A percentile compares a stretch with the other conserved stretches of the same genome.
These are phyloP conservation scores for Spizellomyces sp. DNA, from an alignment of 192 early-diverging fungal genomes.

Conservation along the genomic window DNA sequence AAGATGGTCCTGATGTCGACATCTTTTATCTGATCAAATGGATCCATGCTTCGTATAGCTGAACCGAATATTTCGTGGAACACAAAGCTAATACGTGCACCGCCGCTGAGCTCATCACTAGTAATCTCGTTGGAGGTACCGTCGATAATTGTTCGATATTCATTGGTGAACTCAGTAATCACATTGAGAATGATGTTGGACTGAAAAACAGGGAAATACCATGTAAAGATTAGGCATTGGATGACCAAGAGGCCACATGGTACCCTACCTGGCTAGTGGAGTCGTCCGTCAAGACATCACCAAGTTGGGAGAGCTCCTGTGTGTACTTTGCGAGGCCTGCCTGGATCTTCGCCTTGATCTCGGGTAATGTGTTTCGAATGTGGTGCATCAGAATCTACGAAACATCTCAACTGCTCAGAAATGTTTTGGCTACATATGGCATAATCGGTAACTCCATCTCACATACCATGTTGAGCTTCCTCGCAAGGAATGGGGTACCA, in stretches of 20 bases:
- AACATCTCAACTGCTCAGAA: not conserved
- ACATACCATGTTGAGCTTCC: conserved; percentile 91
- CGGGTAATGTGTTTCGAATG: conserved; percentile 95
- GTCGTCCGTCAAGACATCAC: conserved; percentile 87
- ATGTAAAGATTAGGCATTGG: no score
- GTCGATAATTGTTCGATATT: conserved; percentile 94
- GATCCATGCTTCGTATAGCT: conserved; percentile 93
- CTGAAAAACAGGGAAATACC: conserved; percentile 31
- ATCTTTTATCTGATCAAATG: conserved; percentile 99
- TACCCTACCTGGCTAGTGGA: conserved; percentile 53
- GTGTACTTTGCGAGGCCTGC: conserved; percentile 82
- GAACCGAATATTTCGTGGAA: conserved; percentile 96
- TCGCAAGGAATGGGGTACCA: conserved; percentile 97
- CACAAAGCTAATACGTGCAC: conserved; percentile 98
- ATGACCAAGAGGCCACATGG: not conserved
- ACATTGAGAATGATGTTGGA: conserved; percentile 94
- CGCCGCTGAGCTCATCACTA: conserved; percentile 92
- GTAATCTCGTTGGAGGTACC: conserved; percentile 96
- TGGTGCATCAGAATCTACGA: conserved; percentile 96
- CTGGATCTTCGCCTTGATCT: conserved; percentile 98
- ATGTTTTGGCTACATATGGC: not conserved
- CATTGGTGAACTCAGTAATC: conserved; percentile 98
- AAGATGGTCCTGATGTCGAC: conserved; percentile 97
- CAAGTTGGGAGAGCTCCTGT: conserved; percentile 83
- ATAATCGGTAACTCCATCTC: not conserved